These are phyloP conservation scores for Calycina herbarum DNA, from an alignment of 2,329 filamentous ascomycete species.

Conservation along the genomic window DNA sequence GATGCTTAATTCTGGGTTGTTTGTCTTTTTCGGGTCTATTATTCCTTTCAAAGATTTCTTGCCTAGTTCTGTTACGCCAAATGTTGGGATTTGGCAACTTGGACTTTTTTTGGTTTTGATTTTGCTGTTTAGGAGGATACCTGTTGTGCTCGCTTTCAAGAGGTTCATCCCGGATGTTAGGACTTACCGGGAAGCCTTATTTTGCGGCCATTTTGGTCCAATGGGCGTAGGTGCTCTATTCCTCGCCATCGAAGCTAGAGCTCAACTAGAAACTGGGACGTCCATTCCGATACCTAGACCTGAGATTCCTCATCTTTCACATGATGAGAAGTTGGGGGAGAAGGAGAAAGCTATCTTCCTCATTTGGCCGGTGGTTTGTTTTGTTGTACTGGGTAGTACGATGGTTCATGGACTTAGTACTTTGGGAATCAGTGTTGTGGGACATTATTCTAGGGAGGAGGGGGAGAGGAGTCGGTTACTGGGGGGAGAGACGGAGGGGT, in stretches of 20 bases:
- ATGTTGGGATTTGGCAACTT: slow-evolving; percentile 43
- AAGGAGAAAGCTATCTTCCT: slow-evolving; percentile 44
- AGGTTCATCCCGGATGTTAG: slow-evolving; percentile 48
- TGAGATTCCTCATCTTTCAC: slow-evolving; percentile 18
- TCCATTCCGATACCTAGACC: slow-evolving; percentile 47
- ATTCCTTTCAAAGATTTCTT: slow-evolving; percentile 51
- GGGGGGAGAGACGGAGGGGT: slow-evolving; percentile 49
- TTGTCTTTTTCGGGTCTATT: slow-evolving; percentile 56
- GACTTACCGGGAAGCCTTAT: slow-evolving; percentile 53
- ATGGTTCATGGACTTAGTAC: slow-evolving; percentile 56
- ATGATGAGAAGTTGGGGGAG: slow-evolving; percentile 24
- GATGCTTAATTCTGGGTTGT: slow-evolving; percentile 55
- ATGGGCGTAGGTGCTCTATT: slow-evolving; percentile 59
- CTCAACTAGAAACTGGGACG: slow-evolving; percentile 50
- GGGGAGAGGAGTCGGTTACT: slow-evolving; percentile 51
- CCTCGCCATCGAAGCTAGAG: slow-evolving; percentile 55
- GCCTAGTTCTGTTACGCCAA: slow-evolving; percentile 41
- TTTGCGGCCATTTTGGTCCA: slow-evolving; percentile 57
- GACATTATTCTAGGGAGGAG: slow-evolving; percentile 47
- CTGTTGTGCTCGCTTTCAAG: slow-evolving; percentile 49
- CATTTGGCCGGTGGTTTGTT: slow-evolving; percentile 56
- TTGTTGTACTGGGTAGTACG: slow-evolving; percentile 53
- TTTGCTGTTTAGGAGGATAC: slow-evolving; percentile 52
- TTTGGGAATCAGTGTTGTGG: slow-evolving; percentile 48
- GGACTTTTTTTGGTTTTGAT: no score